Evolutionary conservation across 208 protist species (phyloP), one percentile per base, ranked within the genome.

Genomic region (Phytomonas sp.): DNA sequence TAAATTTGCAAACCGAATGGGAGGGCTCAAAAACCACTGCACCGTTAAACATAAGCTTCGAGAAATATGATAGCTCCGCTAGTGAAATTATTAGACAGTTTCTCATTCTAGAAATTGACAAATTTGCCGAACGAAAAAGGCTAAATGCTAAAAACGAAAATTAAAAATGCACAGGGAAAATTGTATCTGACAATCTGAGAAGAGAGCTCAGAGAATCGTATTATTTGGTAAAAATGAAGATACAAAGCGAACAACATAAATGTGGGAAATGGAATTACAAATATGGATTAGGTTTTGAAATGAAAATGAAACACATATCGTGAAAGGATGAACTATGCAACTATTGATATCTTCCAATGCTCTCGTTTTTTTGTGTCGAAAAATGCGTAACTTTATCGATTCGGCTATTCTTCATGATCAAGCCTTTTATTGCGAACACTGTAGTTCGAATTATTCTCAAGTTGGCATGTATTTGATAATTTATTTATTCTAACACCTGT

Each of bases 91-190:
- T n/a, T n/a, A n/a, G n/a, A n/a, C n/a, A n/a, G n/a, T n/a, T n/a
- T 0, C 79, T 95, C 60, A 51, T 87, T 28, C 74, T 84, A 8
- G 89, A 95, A 64, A 81, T 95, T 15, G 70, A 79, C 20, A 71
- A 77, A 30, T 86, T 84, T 3, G 9, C n/a, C n/a, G n/a, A n/a
- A n/a, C n/a, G n/a, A n/a, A n/a, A n/a, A n/a, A n/a, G n/a, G n/a
- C n/a, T n/a, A 13, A 1, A 72, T 26, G 28, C 4, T 37, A 66
- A 40, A 26, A 60, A 65, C n/a, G 63, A 28, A 28, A 2, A 56
- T 8, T 32, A 53, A 53, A 28, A 31, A 26, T 40, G 59, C 26
- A 43, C 13, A 53, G 26, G 40, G 30, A 9, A 33, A 28, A 23
- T 17, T 51, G 2, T 51, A 6, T 23, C 6, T 9, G 36, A 4